Evolutionary conservation across 805 yeast genomes (phyloP), one percentile per base, ranked within the genome.

Genomic region (Yarrowia sp.): DNA sequence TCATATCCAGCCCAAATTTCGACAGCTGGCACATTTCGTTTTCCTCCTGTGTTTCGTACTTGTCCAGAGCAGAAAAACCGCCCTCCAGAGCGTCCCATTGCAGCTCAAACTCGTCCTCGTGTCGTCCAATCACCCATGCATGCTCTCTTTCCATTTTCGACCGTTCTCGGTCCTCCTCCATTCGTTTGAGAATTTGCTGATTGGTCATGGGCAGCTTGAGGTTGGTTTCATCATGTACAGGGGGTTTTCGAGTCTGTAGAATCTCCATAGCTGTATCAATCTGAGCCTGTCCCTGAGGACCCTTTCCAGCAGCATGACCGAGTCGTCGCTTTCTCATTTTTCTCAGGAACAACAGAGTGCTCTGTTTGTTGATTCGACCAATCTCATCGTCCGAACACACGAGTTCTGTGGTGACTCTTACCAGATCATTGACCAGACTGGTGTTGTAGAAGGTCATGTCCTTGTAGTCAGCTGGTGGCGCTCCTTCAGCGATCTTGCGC

Each of bases 101-200:
- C 69, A 74, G 68, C 67, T 81, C 82, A 79, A 87, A 80, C 78
- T 87, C 83, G 68, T 89, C 75, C 36, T 79, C 80, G 22, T 48
- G 45, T 22, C 69, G 61, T 33, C 68, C 71, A 0, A 88, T 85
- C 9, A 86, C 81, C 96, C 97, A 91, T 22, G 86, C 79, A 10
- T 82, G 84, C 71, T 93, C 98, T 70, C 92, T 91, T 13, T 88
- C 83, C 68, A 89, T 82, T 73, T 93, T 93, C 71, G 90, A 50
- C 45, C 96, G 79, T 73, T 93, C 99, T 69, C 99, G 79, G 73
- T 93, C 98, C 67, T 88, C 92, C 73, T 93, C 98, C 87, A 93
- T 91, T 66, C 98, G 78, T 41, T 84, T 81, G 15, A 91, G 73
- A 15, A 89, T 85, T 69, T 87, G 90, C 53, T 84, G 81, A 38